Base-by-base conservation (phyloP, 768 basidiomycete genomes). In the Neoboletus brunneissimus region DNA sequence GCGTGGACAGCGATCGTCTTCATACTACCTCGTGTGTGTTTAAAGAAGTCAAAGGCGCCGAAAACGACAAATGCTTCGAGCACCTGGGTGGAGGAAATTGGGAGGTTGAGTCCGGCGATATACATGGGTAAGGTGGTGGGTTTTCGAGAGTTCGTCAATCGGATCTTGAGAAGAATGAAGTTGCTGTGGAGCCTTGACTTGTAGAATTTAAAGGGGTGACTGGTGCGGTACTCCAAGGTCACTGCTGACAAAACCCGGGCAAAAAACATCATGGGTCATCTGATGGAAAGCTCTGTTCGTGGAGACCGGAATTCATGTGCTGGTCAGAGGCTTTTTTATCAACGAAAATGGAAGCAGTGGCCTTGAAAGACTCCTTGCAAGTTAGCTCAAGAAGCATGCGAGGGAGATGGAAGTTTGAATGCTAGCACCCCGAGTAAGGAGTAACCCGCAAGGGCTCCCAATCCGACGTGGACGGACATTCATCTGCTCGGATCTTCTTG, bases 51-150 rank as follows among this genome's bases (percentile, higher is more conserved):
- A 4, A 56, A 7, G 15, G 51, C 27, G 23, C 42, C 48, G n/a
- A 48, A 48, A 8, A 55, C 53, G 10, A 63, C 47, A 4, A 58
- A 18, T 6, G 27, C 40, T 38, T 63, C 57, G 20, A 63, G 32
- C 15, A 7, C 51, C 25, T 63, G 61, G 3, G 44, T 8, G 5
- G 53, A 31, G 9, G 62, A 43, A 22, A 55, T 23, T 1, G 11
- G n/a, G 18, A 58, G 41, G 37, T 51, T 10, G 38, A 63, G 42
- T 12, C 51, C 53, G 3, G 43, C 43, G 40, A 55, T 51, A 34
- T 50, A 53, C 57, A 60, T 60, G 51, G 18, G 13, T 15, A 15
- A 20, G 1, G 11, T 20, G n/a, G n/a, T 20, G 12, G n/a, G 1
- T 10, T 46, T 37, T 32, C 29, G 5, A 22, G 53, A 23, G 15